Percentiles rank a stretch among this genome's conserved stretches.
Evolutionary conservation across 108 stramenopile species (phyloP).

Genomic region (Cylindrotheca fusiformis): DNA sequence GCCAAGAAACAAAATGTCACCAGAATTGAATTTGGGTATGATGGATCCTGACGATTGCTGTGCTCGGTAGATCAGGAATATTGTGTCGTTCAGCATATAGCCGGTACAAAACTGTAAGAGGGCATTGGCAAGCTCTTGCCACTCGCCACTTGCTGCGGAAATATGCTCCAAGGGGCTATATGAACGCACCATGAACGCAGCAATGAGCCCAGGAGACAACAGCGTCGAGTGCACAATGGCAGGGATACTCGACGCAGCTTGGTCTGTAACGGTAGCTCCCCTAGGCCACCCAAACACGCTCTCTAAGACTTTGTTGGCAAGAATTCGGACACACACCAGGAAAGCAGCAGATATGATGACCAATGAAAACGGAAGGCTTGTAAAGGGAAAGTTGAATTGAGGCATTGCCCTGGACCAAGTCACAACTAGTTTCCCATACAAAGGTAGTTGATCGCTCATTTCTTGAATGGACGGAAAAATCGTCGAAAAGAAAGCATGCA

Average conservation of each 20-base stretch:
- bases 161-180: constrained; percentile 35
- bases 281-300: constrained; percentile 27
- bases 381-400: constrained; percentile 37
- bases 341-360: constrained; percentile 26
- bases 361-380: constrained; percentile 28
- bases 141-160: constrained; percentile 36
- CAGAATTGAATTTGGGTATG: constrained; percentile 2
- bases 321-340: constrained; percentile 22
- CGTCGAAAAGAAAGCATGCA: no score
- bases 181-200: constrained; percentile 26
- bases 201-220: constrained; percentile 41
- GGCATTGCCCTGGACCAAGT: constrained; percentile 33
- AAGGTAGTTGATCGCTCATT: no score
- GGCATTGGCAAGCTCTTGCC: constrained; percentile 50
- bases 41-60: constrained; percentile 6
- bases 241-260: constrained; percentile 26
- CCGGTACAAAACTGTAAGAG: constrained; percentile 68
- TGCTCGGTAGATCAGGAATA: constrained; percentile 13
- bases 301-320: constrained; percentile 18
- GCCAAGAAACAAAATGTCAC: constrained; percentile 40
- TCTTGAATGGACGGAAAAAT: no score
- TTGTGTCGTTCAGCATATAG: constrained; percentile 70
- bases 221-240: constrained; percentile 39
- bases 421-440: constrained; percentile 25
- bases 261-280: constrained; percentile 9